Base-by-base conservation (phyloP, 148 eudicot genomes). In the Arbutus unedo region DNA sequence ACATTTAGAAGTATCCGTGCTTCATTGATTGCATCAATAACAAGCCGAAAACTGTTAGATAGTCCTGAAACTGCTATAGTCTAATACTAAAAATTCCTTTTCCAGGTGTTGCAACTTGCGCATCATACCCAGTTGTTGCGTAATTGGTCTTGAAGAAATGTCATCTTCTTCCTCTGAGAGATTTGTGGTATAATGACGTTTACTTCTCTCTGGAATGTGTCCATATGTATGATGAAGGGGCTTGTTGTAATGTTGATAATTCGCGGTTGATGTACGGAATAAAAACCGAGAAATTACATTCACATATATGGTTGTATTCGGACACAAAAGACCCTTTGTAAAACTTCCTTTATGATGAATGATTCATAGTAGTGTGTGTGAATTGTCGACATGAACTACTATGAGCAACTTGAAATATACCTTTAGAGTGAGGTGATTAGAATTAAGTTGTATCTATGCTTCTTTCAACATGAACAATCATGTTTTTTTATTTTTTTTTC, bases 71-170 rank as follows among this genome's bases (percentile, higher is more conserved):
- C 38, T 81, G 56, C 67, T 59, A 56, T 15, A 2, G n/a, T 51
- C 70, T 73, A 72, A 73, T 56, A 5, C 6, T n/a, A 38, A 56
- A 55, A 31, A 31, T 49, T 56, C 62, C 60, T 19, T 79, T 23
- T 91, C 88, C 92, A 95, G 98, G 98, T 80, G 85, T 95, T 82
- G 98, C 98, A 70, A 55, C 59, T 55, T 55, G 59, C 15, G 59
- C 59, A 55, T 55, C 67, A 43, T 81, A 81, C 51, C 82, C 79
- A 6, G 48, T 92, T 19, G 89, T 92, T 73, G 97, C 93, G 54
- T 90, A 86, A 87, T 62, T 50, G 68, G 56, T 74, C 9, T 38
- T 72, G 56, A 49, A 64, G 80, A 80, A 54, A 2, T 18, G 53
- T 8, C 10, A 8, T 54, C 16, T 53, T 62, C 71, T 66, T 25